Base-by-base conservation (phyloP, 2,329 filamentous ascomycete genomes). In the Fusarium musae region DNA sequence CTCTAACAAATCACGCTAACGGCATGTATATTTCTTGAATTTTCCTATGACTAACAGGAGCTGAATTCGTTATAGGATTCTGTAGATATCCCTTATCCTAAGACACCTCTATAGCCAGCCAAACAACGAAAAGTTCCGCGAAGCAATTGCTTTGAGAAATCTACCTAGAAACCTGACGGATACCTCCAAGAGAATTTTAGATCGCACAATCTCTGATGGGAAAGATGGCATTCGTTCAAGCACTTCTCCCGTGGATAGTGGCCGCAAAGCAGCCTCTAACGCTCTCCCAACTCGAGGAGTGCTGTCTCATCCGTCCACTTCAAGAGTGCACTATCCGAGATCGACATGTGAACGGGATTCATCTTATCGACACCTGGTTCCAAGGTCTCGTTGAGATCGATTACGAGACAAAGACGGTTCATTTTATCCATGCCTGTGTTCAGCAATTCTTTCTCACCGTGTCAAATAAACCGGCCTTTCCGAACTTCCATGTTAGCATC, bases 381-480 rank as follows among this genome's bases (percentile, higher is more conserved):
- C 32, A 59, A 2, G 34, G 43, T 1, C 56, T 59, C 3, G 1
- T 50, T 3, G 34, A 59, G 0, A 2, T 59, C 9, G 56, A 59
- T 2, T n/a, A 26, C 15, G 43, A 59, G 32, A 50, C 43, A 1
- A 37, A 21, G 0, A 49, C 56, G 1, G 34, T 59, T 7, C 56
- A 59, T 7, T 11, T 50, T 6, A 11, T 59, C 4, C 56, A 50
- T 2, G 12, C 42, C 0, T 23, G 32, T 3, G 26, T 59, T 6
- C 34, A 39, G 2, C 32, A 16, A 9, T 59, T 50, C 26, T 59
- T 59, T 16, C 21, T 39, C 7, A 12, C 10, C 0, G 2, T 8
- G 0, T 0, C 36, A 7, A 2, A 4, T 0, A 8, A 19, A 1
- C 3, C 23, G 1, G 2, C 2, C 0, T 5, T 37, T 2, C 3